A percentile compares a stretch with the other conserved stretches of the same genome.
These are phyloP conservation scores for Mycena capillaripes DNA, from an alignment of 768 basidiomycete genomes.

Conservation along the genomic window DNA sequence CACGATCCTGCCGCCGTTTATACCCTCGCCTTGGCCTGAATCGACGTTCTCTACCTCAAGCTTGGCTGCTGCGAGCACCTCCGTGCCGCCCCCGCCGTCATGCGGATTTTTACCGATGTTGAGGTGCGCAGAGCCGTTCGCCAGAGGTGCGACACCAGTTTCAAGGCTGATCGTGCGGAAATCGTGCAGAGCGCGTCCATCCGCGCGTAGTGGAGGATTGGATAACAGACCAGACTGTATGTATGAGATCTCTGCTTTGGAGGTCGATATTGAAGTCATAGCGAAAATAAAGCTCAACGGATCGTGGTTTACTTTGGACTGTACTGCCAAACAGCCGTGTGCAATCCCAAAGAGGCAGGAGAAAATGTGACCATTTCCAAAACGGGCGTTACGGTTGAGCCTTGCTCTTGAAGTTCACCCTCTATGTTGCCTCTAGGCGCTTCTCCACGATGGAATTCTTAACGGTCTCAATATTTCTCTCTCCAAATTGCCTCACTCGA, in stretches of 20 bases:
- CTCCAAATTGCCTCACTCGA: no score
- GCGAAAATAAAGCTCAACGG: background rate
- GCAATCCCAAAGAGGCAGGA: background rate
- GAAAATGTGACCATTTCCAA: no score
- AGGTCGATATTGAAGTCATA: slow-evolving; percentile 60
- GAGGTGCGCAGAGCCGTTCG: slow-evolving; percentile 87
- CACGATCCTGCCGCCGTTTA: slow-evolving; percentile 72
- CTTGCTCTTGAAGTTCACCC: no score
- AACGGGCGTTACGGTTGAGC: no score
- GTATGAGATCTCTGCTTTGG: slow-evolving; percentile 87
- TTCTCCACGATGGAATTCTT: no score
- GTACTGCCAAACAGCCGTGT: background rate
- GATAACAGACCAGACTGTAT: slow-evolving; percentile 76
- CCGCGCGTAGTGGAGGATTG: slow-evolving; percentile 75
- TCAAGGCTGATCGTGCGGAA: slow-evolving; percentile 81
- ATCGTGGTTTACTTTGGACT: background rate
- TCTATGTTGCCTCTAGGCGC: no score
- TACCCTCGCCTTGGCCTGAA: slow-evolving; percentile 51
- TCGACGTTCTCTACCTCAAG: slow-evolving; percentile 80
- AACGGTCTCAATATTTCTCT: no score
- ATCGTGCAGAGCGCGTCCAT: slow-evolving; percentile 78
- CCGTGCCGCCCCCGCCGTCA: slow-evolving; percentile 77
- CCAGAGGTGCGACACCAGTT: slow-evolving; percentile 83
- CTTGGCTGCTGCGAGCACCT: slow-evolving; percentile 83
- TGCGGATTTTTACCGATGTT: slow-evolving; percentile 73